Conservation (phyloP, 1,139 yeast genomes). For the Arxiozyma heterogenica region DNA sequence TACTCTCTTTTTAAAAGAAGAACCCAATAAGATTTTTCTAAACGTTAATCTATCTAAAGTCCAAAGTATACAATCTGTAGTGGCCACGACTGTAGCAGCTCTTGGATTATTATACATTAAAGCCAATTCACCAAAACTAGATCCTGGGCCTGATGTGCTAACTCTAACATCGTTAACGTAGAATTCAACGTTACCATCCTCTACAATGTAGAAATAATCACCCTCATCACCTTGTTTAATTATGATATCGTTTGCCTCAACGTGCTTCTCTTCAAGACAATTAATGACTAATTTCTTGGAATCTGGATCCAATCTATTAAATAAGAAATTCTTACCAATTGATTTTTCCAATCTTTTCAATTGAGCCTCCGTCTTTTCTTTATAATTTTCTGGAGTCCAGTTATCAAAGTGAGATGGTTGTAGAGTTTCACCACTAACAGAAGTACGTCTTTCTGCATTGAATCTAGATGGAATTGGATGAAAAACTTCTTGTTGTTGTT, state of each 20-base stretch:
- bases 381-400: slow-evolving; percentile 67
- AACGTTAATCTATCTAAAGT: slow-evolving; percentile 90
- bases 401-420: slow-evolving; percentile 43
- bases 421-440: slow-evolving; percentile 69
- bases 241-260: slow-evolving; percentile 52
- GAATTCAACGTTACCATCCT: slow-evolving; percentile 75
- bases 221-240: slow-evolving; percentile 96
- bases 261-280: slow-evolving; percentile 67
- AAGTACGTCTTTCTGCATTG: slow-evolving; percentile 76
- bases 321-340: slow-evolving; percentile 73
- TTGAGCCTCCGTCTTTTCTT: slow-evolving; percentile 54
- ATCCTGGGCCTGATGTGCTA: slow-evolving; percentile 69
- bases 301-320: slow-evolving; percentile 65
- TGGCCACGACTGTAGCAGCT: slow-evolving; percentile 88
- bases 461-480: slow-evolving; percentile 29
- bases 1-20: slow-evolving; percentile 80
- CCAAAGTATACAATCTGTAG: slow-evolving; percentile 69
- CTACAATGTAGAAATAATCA: slow-evolving; percentile 85
- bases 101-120: slow-evolving; percentile 96
- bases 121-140: slow-evolving; percentile 94
- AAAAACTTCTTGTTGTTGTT: slow-evolving; percentile 3
- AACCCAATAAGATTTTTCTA: slow-evolving; percentile 81
- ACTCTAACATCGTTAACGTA: slow-evolving; percentile 67
- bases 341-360: slow-evolving; percentile 57
- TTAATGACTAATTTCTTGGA: slow-evolving; percentile 69